Conservation (phyloP, 2,329 filamentous ascomycete genomes). For the Didymella pomorum region DNA sequence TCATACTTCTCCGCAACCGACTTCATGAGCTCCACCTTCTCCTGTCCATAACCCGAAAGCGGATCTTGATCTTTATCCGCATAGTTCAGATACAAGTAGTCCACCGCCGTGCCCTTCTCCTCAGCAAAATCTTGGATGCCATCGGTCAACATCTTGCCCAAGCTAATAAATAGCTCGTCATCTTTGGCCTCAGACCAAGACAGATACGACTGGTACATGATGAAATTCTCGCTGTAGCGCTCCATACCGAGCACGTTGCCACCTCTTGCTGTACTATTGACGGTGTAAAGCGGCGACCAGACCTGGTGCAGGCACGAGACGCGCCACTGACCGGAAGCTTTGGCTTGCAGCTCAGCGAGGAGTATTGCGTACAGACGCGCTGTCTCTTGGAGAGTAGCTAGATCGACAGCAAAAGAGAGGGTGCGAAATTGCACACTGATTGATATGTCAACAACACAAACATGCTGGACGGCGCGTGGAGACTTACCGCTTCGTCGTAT, state of each 20-base stretch:
- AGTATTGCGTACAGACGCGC: conserved; percentile 41
- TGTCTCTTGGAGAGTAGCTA: conserved; percentile 26
- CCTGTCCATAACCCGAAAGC: conserved; percentile 14
- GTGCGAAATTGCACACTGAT: conserved; percentile 27
- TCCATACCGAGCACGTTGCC: conserved; percentile 52
- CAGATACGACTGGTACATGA: conserved; percentile 28
- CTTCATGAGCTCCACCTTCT: conserved; percentile 11
- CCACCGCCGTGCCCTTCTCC: conserved; percentile 2
- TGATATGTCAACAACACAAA: not conserved
- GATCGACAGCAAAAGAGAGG: conserved; percentile 36
- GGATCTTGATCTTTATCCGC: conserved; percentile 25
- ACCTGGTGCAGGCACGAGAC: conserved; percentile 24
- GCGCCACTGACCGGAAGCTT: conserved; percentile 34
- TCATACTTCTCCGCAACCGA: conserved; percentile 41
- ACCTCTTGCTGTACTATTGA: conserved; percentile 38
- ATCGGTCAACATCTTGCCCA: conserved; percentile 19
- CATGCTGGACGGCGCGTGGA: not conserved
- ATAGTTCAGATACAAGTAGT: conserved; percentile 42
- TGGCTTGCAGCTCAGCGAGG: conserved; percentile 33
- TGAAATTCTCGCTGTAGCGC: conserved; percentile 19
- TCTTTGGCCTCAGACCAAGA: conserved; percentile 24
- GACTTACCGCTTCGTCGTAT: conserved; percentile 17
- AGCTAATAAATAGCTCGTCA: conserved; percentile 15
- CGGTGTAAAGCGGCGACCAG: conserved; percentile 19
- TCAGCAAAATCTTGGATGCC: conserved; percentile 15